These are phyloP conservation scores for Batkoa obscura DNA, from an alignment of 371 early-diverging fungal species.

Conservation along the genomic window DNA sequence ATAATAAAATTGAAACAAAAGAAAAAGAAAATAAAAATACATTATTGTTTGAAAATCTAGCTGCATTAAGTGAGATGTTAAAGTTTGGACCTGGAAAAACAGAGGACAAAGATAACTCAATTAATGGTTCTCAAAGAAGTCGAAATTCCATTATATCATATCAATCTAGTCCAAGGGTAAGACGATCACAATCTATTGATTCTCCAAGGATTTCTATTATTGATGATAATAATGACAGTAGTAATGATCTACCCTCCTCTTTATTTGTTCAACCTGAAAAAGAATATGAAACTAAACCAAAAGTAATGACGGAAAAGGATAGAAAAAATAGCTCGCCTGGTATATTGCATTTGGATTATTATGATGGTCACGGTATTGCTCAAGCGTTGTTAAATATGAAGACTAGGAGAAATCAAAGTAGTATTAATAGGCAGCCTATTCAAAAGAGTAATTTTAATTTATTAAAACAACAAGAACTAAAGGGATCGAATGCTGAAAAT, in stretches of 20 bases:
- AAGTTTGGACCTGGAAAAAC: not conserved
- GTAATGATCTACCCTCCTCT: too few relatives aligned
- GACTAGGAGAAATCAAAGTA: not conserved
- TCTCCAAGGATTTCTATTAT: too few relatives aligned
- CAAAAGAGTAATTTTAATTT: not conserved
- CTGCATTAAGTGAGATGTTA: not conserved
- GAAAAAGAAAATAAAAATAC: not conserved
- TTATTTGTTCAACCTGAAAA: too few relatives aligned
- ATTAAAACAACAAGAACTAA: too few relatives aligned
- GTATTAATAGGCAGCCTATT: not conserved
- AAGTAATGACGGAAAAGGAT: not conserved
- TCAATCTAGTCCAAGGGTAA: not conserved
- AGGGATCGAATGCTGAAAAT: too few relatives aligned
- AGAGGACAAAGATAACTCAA: not conserved
- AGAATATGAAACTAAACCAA: not conserved
- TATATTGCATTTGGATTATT: not conserved
- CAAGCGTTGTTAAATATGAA: constrained; percentile 1
- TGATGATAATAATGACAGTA: too few relatives aligned
- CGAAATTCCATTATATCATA: constrained; percentile 3
- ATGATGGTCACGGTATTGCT: not conserved
- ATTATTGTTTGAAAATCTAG: not conserved
- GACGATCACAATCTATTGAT: not conserved
- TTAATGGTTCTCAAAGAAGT: too few relatives aligned
- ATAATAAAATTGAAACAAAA: too few relatives aligned
- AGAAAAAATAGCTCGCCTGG: not conserved